Base-by-base conservation (phyloP, 169 alveolate genomes). In the Plasmodium ovale region DNA sequence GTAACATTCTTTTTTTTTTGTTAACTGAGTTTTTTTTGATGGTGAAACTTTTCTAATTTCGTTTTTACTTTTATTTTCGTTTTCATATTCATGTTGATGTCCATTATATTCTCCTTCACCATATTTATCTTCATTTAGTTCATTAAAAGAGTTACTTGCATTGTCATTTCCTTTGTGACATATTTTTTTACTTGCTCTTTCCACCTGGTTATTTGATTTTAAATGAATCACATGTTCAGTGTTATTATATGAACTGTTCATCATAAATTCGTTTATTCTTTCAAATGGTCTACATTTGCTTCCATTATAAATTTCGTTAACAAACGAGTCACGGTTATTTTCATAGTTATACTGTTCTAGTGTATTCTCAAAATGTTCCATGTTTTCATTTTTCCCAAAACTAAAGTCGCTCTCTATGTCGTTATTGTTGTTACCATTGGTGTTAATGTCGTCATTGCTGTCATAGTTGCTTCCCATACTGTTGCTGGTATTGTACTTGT, bases 381-480 rank as follows among this genome's bases (percentile, higher is more conserved):
- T 37, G 23, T 64, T 69, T 49, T 65, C 90, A 53, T 64, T 64
- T 44, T 69, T 82, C 29, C 90, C 90, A 82, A 82, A 82, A 44
- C 90, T 82, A 59, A 82, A 82, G 54, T 82, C 84, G 58, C 90
- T 82, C 58, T 65, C 90, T 54, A 42, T 82, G 16, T 82, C 90
- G 25, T 82, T 82, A n/a, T 65, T 42, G 35, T 54, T 51, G 31
- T 68, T 31, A 16, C n/a, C n/a, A n/a, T n/a, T n/a, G n/a, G n/a
- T n/a, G n/a, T n/a, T n/a, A n/a, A n/a, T n/a, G n/a, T n/a, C n/a
- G n/a, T n/a, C n/a, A n/a, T n/a, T 53, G 19, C 44, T 39, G 33
- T 37, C 44, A 54, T 44, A 7, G 19, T 21, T 49, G 64, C 64
- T 68, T 53, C 64, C 82, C n/a, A 51, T 29, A 42, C 31, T 54